phyloP scores from a whole-genome alignment of 2,329 filamentous ascomycete species.

The Fusarium denticulatum region DNA sequence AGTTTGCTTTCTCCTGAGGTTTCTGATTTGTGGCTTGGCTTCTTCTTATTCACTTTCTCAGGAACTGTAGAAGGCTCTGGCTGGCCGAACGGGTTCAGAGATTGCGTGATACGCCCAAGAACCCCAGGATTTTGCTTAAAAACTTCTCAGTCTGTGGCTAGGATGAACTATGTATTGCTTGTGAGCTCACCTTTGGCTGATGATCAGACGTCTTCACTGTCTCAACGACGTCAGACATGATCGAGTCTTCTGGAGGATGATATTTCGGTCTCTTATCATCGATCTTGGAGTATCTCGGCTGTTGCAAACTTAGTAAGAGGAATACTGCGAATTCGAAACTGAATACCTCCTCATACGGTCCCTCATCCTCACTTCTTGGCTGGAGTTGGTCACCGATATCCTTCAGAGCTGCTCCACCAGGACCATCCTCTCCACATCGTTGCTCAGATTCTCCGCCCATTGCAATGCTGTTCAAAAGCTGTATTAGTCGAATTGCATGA shows the following conservation, averaged over 20 bases:
- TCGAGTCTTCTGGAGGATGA: background rate
- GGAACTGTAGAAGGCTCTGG: background rate
- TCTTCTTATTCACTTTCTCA: background rate
- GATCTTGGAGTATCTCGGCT: background rate
- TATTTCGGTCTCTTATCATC: background rate
- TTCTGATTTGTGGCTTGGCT: background rate
- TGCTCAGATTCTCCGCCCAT: background rate
- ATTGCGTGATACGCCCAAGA: background rate
- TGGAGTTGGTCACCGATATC: background rate
- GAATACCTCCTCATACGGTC: background rate
- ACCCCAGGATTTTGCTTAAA: background rate
- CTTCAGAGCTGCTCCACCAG: background rate
- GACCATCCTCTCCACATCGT: background rate
- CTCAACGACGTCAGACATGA: background rate
- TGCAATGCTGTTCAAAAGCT: fast-evolving
- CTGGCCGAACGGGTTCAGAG: background rate
- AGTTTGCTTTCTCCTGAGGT: background rate
- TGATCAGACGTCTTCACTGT: background rate
- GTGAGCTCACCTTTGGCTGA: background rate
- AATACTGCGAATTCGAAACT: fast-evolving
- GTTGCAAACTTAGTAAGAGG: background rate
- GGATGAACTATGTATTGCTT: fast-evolving
- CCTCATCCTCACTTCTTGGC: background rate
- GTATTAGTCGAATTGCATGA: background rate
- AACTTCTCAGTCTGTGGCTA: background rate